Evolutionary conservation across 345 rosid genomes (phyloP).

Genomic region (Murraya paniculata): DNA sequence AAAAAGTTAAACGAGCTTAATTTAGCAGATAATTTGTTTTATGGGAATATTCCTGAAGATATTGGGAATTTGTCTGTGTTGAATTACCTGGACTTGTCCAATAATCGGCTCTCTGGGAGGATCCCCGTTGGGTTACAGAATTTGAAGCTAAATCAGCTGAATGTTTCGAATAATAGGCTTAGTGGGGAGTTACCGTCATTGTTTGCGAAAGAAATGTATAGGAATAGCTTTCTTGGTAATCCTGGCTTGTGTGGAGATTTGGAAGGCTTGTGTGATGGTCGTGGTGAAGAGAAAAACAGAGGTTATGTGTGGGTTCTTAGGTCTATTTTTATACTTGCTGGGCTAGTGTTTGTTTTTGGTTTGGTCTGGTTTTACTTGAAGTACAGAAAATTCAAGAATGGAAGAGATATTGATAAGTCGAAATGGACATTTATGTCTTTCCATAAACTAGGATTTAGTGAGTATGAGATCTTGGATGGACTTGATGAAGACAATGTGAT

Average conservation of each 20-base stretch:
- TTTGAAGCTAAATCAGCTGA: slow-evolving; percentile 87
- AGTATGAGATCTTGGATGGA: slow-evolving; percentile 74
- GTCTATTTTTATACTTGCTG: slow-evolving; percentile 68
- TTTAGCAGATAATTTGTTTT: slow-evolving; percentile 55
- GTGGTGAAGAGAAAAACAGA: slow-evolving; percentile 39
- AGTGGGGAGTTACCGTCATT: slow-evolving; percentile 72
- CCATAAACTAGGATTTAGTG: slow-evolving; percentile 89
- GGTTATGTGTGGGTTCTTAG: slow-evolving; percentile 78
- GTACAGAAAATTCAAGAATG: slow-evolving; percentile 65
- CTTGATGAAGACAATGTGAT: slow-evolving; percentile 94
- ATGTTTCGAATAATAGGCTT: slow-evolving; percentile 69
- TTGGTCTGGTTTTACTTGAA: slow-evolving; percentile 79
- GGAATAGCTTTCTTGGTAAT: slow-evolving; percentile 71
- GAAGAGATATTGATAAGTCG: slow-evolving; percentile 63
- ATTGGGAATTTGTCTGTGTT: slow-evolving; percentile 71
- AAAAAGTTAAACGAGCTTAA: slow-evolving; percentile 83
- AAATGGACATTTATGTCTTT: slow-evolving; percentile 98
- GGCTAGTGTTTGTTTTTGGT: slow-evolving; percentile 60
- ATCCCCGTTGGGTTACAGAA: slow-evolving; percentile 72
- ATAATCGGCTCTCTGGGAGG: slow-evolving; percentile 57
- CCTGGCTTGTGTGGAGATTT: slow-evolving; percentile 75
- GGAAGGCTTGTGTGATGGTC: slow-evolving; percentile 59
- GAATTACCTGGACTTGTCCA: slow-evolving; percentile 88
- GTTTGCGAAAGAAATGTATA: slow-evolving; percentile 58
- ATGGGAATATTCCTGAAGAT: slow-evolving; percentile 64